These are phyloP conservation scores for Coleophoma eucalyptorum DNA, from an alignment of 2,329 filamentous ascomycete genomes.

Conservation along the genomic window DNA sequence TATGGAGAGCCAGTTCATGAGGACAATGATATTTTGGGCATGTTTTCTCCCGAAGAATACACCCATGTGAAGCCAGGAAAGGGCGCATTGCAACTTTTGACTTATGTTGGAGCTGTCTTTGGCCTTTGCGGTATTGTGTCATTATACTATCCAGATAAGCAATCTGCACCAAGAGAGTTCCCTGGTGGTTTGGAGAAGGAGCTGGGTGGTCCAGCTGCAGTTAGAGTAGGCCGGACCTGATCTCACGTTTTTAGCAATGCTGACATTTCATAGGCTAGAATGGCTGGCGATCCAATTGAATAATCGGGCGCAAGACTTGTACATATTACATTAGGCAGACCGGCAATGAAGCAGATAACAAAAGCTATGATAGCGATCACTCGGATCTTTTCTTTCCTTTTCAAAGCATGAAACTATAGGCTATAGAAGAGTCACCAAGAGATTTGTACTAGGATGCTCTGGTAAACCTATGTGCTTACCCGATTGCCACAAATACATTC, in stretches of 20 bases:
- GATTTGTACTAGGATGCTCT: too few species aligned
- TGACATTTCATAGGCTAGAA: conserved; percentile 42
- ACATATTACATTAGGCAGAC: conserved; percentile 21
- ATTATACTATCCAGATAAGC: conserved; percentile 67
- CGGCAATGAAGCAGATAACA: neutral
- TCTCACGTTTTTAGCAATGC: neutral
- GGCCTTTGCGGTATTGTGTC: conserved; percentile 65
- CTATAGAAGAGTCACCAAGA: too few species aligned
- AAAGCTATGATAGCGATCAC: neutral
- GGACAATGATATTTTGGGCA: conserved; percentile 88
- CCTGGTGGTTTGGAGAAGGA: conserved; percentile 71
- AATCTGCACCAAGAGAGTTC: conserved; percentile 66
- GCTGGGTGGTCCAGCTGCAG: conserved; percentile 65
- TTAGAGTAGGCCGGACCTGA: conserved; percentile 51
- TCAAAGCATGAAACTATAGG: too few species aligned
- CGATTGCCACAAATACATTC: too few species aligned
- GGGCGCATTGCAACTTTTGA: conserved; percentile 63
- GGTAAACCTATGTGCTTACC: too few species aligned
- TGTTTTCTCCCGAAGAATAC: conserved; percentile 88
- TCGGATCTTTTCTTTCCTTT: neutral
- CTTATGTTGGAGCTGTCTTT: conserved; percentile 61
- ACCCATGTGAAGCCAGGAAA: conserved; percentile 73
- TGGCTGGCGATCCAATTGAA: conserved; percentile 42
- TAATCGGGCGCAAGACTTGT: conserved; percentile 23
- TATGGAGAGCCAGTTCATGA: conserved; percentile 96